These are phyloP conservation scores for Bacidia gigantensis DNA, from an alignment of 495 filamentous ascomycete genomes.

Conservation along the genomic window DNA sequence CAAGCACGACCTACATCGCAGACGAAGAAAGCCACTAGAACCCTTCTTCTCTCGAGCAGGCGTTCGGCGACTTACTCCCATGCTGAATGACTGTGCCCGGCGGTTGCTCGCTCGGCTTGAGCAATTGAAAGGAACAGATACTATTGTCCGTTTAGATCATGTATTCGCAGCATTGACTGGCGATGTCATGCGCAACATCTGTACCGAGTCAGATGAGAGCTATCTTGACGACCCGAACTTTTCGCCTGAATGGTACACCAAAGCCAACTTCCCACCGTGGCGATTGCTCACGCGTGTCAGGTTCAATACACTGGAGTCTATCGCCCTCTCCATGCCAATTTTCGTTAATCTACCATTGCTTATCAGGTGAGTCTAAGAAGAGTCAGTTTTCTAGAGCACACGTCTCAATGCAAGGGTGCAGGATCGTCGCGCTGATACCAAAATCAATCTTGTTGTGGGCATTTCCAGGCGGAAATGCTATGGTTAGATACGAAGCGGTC, in stretches of 20 bases:
- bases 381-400: too few species aligned
- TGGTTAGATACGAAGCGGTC: too few species aligned
- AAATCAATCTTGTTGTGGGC: background rate
- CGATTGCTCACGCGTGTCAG: background rate
- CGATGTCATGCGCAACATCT: constrained; percentile 15
- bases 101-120: constrained; percentile 1
- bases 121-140: constrained; percentile 5
- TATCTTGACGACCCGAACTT: constrained; percentile 14
- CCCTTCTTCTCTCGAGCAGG: constrained; percentile 10
- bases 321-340: background rate
- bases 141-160: constrained; percentile 20
- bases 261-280: background rate
- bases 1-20: constrained; percentile 6
- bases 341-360: constrained; percentile 2
- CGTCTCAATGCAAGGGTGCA: background rate
- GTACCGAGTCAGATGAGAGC: constrained; percentile 7
- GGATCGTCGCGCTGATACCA: background rate
- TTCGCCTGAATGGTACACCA: constrained; percentile 10
- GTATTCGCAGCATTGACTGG: constrained; percentile 20
- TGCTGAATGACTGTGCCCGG: background rate
- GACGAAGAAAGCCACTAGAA: constrained; percentile 7
- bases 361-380: constrained; percentile 2
- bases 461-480: background rate
- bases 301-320: background rate
- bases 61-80: background rate